Base-by-base conservation (phyloP, 257 asterid genomes). In the Mentha longifolia region DNA sequence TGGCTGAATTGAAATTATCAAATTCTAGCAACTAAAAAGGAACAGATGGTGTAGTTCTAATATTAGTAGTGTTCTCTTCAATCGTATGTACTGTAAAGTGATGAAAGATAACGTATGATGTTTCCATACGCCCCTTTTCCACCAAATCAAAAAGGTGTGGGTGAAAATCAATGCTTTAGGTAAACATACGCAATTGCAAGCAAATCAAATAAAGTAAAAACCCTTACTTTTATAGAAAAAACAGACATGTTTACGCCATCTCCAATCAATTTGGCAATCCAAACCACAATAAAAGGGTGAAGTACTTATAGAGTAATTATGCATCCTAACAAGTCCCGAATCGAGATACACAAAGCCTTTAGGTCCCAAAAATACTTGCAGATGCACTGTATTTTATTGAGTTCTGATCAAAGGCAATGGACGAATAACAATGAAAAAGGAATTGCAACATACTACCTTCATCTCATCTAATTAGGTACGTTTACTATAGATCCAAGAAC, bases 131-230 rank as follows among this genome's bases (percentile, higher is more conserved):
- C 81, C 45, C 35, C 16, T 60, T n/a, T 13, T 54, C 58, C 60
- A 54, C 70, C 57, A 28, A 52, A 46, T 33, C 16, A 47, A 19
- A 60, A 68, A 61, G 11, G 61, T 17, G 1, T 9, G 15, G 59
- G 16, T 16, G 59, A 51, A 66, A 67, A 50, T 68, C 35, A 65
- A 16, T 68, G 74, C 65, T 74, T 66, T 28, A 25, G 12, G 50
- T 42, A 61, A 50, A 11, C 39, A 31, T 45, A 68, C 68, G 28
- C 60, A 68, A 20, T 50, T 31, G 22, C 59, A 68, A 50, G 75
- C 50, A 60, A 61, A 42, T 43, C 28, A 57, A 52, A 41, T 46
- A 67, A 20, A 43, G 16, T 41, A 39, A 28, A 47, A 70, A 25
- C 11, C 46, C 15, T 14, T n/a, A 19, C 35, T n/a, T 16, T 30